A percentile compares a stretch with the other conserved stretches of the same genome.
Conservation (phyloP, 2,329 filamentous ascomycete genomes). For the Alternaria arborescens region DNA sequence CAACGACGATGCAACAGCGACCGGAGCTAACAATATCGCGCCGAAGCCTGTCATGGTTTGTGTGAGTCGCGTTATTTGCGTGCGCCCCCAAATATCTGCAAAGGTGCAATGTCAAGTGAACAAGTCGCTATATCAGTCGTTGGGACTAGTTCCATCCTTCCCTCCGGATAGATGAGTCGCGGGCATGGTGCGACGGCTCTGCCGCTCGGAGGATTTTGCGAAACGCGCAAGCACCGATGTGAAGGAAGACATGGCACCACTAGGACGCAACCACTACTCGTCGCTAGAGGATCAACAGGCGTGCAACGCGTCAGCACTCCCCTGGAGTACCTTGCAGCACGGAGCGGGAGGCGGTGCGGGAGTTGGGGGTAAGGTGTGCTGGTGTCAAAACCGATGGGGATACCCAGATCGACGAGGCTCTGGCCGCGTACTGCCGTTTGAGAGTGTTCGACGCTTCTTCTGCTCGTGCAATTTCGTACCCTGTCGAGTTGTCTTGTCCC, state of each 20-base stretch:
- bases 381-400: conserved; percentile 19
- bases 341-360: conserved; percentile 12
- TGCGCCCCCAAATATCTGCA: background rate
- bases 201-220: conserved; percentile 21
- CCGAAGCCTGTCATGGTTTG: background rate
- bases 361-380: conserved; percentile 5
- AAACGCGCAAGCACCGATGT: conserved; percentile 15
- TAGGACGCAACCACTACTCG: background rate
- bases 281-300: conserved; percentile 13
- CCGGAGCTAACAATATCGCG: background rate
- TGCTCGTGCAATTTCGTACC: conserved; percentile 18
- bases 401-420: conserved; percentile 12
- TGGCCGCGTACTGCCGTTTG: conserved; percentile 17
- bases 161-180: conserved; percentile 15
- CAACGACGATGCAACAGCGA: background rate
- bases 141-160: background rate
- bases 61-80: conserved; percentile 2
- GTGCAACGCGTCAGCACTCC: conserved; percentile 17
- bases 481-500: conserved; percentile 14
- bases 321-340: conserved; percentile 11
- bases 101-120: background rate
- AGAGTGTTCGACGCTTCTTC: conserved; percentile 14
- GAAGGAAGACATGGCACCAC: conserved; percentile 7
- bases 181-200: conserved; percentile 22
- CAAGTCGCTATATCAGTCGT: background rate